Conservation (phyloP, 768 basidiomycete genomes). For the Psilocybe cyanescens region DNA sequence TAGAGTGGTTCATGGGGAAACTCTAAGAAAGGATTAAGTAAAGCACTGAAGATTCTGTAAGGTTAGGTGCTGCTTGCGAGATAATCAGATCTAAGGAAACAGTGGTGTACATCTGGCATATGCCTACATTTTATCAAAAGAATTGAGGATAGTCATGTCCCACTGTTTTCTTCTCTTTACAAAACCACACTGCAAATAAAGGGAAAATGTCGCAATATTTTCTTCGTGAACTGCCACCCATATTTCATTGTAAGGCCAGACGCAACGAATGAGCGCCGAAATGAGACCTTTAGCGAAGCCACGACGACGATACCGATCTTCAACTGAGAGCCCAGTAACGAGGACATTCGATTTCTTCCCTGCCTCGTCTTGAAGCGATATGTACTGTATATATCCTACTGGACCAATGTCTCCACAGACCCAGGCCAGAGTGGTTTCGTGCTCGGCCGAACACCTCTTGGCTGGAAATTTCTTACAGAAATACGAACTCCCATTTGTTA, state of each 20-base stretch:
- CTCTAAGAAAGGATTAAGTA: too few relatives aligned
- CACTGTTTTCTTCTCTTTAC: not conserved
- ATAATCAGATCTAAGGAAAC: not conserved
- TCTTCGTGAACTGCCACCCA: slow-evolving; percentile 7
- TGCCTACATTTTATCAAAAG: not conserved
- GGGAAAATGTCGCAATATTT: slow-evolving; percentile 1
- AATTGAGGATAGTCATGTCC: not conserved
- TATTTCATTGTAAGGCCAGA: slow-evolving; percentile 6
- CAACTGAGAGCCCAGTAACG: slow-evolving; percentile 9
- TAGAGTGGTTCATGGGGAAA: slow-evolving; percentile 48
- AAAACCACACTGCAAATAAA: slow-evolving; percentile 12
- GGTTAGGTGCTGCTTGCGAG: too few relatives aligned
- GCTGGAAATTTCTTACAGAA: slow-evolving; percentile 1
- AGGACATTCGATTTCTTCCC: not conserved
- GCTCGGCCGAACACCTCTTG: not conserved
- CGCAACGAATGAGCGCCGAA: not conserved
- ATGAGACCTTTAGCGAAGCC: slow-evolving; percentile 9
- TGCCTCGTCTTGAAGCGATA: not conserved
- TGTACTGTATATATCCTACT: slow-evolving; percentile 9
- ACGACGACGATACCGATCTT: slow-evolving; percentile 3
- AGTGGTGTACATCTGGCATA: not conserved
- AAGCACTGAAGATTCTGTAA: too few relatives aligned
- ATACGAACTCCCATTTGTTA: not conserved
- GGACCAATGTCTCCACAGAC: slow-evolving; percentile 1
- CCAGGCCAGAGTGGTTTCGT: slow-evolving; percentile 9